Percentiles rank a stretch among this genome's conserved stretches.
These are phyloP conservation scores for Microcera coccophila DNA, from an alignment of 2,329 filamentous ascomycete species.

Conservation along the genomic window DNA sequence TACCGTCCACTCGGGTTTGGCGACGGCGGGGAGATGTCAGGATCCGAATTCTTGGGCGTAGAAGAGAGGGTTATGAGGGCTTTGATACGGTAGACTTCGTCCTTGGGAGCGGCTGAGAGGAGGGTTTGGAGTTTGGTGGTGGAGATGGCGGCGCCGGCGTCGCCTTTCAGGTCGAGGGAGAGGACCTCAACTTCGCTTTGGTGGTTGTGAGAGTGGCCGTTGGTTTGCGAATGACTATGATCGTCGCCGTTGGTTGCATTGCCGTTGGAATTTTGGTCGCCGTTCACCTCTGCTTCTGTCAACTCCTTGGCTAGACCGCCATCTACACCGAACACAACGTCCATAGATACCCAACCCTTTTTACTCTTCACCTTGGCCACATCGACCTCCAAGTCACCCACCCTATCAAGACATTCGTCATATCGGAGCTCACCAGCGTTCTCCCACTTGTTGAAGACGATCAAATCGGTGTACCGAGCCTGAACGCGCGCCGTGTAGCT, in stretches of 20 bases:
- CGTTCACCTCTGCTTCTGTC: slow-evolving; percentile 38
- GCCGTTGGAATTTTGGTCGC: slow-evolving; percentile 30
- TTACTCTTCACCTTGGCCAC: slow-evolving; percentile 81
- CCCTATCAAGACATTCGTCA: slow-evolving; percentile 71
- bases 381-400: slow-evolving; percentile 78
- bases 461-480: slow-evolving; percentile 82
- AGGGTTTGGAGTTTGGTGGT: slow-evolving; percentile 63
- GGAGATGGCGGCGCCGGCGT: slow-evolving; percentile 42
- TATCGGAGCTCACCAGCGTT: slow-evolving; percentile 66
- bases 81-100: slow-evolving; percentile 96
- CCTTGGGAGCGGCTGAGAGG: slow-evolving; percentile 73
- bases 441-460: slow-evolving; percentile 95
- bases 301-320: slow-evolving; percentile 64
- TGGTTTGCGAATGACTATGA: slow-evolving; percentile 28
- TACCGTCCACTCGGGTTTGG: slow-evolving; percentile 52
- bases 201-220: slow-evolving; percentile 46
- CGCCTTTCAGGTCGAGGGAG: slow-evolving; percentile 64
- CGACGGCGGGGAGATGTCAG: slow-evolving; percentile 37
- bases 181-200: slow-evolving; percentile 93
- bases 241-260: slow-evolving; percentile 15
- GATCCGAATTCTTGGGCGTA: slow-evolving; percentile 49
- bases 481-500: slow-evolving; percentile 85
- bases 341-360: slow-evolving; percentile 71
- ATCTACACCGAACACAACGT: slow-evolving; percentile 83
- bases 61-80: slow-evolving; percentile 52